Base-by-base conservation (phyloP, 352 stramenopile species). In the Globisporangium parvum region DNA sequence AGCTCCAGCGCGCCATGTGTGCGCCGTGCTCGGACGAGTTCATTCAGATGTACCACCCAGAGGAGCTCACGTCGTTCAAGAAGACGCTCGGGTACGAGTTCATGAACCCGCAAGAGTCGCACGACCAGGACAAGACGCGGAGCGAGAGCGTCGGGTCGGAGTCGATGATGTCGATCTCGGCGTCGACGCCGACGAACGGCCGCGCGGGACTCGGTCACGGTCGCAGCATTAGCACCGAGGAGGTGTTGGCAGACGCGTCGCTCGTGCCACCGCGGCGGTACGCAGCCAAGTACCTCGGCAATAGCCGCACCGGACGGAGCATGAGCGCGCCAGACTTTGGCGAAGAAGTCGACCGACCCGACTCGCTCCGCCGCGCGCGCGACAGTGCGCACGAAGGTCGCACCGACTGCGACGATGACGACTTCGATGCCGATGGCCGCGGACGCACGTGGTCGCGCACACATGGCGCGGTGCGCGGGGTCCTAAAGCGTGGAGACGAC, bases 51-150 rank as follows among this genome's bases (percentile, higher is more conserved):
- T 91, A 91, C 39, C 81, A 93, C 53, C 80, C 78, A 9, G 80
- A 93, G 41, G 82, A 95, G 56, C 60, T 95, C 20, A 93, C 84
- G 18, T 92, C 79, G 12, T 95, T 95, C 57, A 77, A 91, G 46
- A 92, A 92, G 44, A 83, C 86, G 11, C 71, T 95, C 2, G 81
- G 80, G 15, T 90, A 91, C 68, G 87, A 91, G 64, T 95, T 95
- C 55, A 95, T 95, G 85, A 75, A 73, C 18, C 80, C 82, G 0
- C 88, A 93, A 60, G 82, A 90, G 47, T 77, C 75, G 14, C 77
- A 70, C 21, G 71, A 75, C 10, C 70, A 77, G 35, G 64, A 82
- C 10, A 86, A 88, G 28, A 61, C 66, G 2, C 57, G 73, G 41
- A 77, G 67, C 6, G 75, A 79, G 31, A 78, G 64, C 39, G 60